phyloP scores from a whole-genome alignment of 2,329 filamentous ascomycete species.

The Talaromyces sp. region DNA sequence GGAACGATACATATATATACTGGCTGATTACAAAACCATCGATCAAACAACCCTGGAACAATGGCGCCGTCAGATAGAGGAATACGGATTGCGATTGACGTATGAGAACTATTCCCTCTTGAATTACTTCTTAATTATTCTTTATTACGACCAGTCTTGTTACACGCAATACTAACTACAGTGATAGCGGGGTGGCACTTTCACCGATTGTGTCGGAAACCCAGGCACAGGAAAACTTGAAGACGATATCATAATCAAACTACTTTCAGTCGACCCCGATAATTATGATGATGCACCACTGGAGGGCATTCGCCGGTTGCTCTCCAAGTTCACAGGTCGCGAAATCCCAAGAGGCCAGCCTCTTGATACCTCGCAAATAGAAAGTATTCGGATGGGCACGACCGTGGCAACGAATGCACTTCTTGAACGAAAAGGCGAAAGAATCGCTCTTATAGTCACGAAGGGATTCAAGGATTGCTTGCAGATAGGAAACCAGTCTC shows the following conservation, averaged over 20 bases:
- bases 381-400: constrained; percentile 93
- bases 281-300: constrained; percentile 91
- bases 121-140: background rate
- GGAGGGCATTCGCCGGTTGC: constrained; percentile 83
- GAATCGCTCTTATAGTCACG: constrained; percentile 82
- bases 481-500: constrained; percentile 84
- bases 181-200: constrained; percentile 23
- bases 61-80: constrained; percentile 15
- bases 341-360: constrained; percentile 78
- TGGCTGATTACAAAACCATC: background rate
- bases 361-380: constrained; percentile 78
- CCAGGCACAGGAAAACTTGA: constrained; percentile 65
- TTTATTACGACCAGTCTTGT: background rate
- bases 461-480: constrained; percentile 85
- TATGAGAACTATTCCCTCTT: constrained; percentile 2
- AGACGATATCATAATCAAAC: constrained; percentile 79
- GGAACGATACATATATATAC: background rate
- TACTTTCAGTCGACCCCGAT: constrained; percentile 82
- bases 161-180: constrained; percentile 10
- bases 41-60: background rate
- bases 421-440: constrained; percentile 85
- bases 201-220: constrained; percentile 25
- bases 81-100: constrained; percentile 24
- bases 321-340: constrained; percentile 70
- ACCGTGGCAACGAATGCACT: constrained; percentile 92